Base-by-base conservation (phyloP, 2,329 filamentous ascomycete species). In the Epichloe typhina region DNA sequence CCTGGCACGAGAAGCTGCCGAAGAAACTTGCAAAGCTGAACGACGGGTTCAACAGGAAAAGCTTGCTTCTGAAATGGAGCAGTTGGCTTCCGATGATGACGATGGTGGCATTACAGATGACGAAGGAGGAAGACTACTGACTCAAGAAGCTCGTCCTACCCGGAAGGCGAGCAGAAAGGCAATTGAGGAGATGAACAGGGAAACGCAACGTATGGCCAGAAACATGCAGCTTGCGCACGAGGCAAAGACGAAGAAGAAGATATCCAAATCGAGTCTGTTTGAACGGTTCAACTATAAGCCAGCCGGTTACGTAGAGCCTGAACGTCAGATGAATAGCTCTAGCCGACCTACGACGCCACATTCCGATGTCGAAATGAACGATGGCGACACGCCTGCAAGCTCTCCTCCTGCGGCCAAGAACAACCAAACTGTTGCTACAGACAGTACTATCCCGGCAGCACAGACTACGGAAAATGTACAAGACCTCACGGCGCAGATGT, bases 91-190 rank as follows among this genome's bases (percentile, higher is more conserved):
- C 0, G 65, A 66, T 36, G 71, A 73, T 23, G 63, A 69, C 45
- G 66, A 64, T n/a, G 73, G 72, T n/a, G 72, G 75, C 52, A 73
- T 79, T 47, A 75, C 73, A 2, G 81, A 84, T 52, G 81, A 80
- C 36, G 80, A 81, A 26, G 77, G 72, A 40, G 83, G 76, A n/a
- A 74, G 72, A 42, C 79, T 73, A 54, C 70, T 93, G 43, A 86
- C 84, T 0, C 86, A 90, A 61, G 72, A 77, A 39, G 73, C 77
- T 26, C 80, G 84, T 4, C 83, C 88, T 5, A 76, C 79, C 9
- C 80, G 93, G 12, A 95, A 93, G 64, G 90, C 93, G 0, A 91
- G 90, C 71, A 97, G 91, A 70, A 96, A 89, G 68, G 93, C 93
- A 0, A 65, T 96, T 41, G 88, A 96, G 63, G 91, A 97, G 58